Base-by-base conservation (phyloP, 768 basidiomycete species). In the Amanita phalloides region DNA sequence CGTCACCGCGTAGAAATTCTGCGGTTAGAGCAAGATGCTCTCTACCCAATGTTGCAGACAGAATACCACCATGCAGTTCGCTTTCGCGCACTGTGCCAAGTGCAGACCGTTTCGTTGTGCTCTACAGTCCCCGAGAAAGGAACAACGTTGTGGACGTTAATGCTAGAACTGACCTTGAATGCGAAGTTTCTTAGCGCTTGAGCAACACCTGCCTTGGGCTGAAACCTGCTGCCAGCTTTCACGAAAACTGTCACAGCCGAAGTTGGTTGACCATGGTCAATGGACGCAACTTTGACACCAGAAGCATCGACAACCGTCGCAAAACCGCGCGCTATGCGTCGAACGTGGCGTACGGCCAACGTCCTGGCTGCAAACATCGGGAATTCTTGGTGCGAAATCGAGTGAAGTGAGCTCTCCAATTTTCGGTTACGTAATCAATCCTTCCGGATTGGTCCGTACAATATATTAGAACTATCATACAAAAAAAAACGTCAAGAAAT, bases 161-260 rank as follows among this genome's bases (percentile, higher is more conserved):
- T 8, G 17, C 42, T 3, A 50, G 39, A 51, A 63, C 82, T 45
- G 58, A 97, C 95, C 87, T 96, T 97, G 84, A 95, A 98, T 54
- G 93, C 86, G 78, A 93, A 97, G 81, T 92, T 94, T 79, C 96
- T 96, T 68, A 97, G 77, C 55, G 82, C 85, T 73, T 95, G 90
- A 2, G 95, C 93, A 53, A 92, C 81, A 60, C 95, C 95, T 39
- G 91, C 81, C 64, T 85, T 85, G 56, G 81, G 69, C 74, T 99
- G 88, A 66, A 82, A 93, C 61, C 96, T 75, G 62, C 83, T 83
- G 50, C 95, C 95, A 51, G 90, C 95, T 68, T 93, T 95, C 67
- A 96, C 81, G 56, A 95, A 78, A 61, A 97, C 74, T 46, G 92
- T 91, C 63, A 99, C 80, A 50, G 87, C 78, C 26, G 89, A 75